Evolutionary conservation across 768 basidiomycete species (phyloP), one percentile per base, ranked within the genome.

Genomic region (Infundibulicybe gibba): DNA sequence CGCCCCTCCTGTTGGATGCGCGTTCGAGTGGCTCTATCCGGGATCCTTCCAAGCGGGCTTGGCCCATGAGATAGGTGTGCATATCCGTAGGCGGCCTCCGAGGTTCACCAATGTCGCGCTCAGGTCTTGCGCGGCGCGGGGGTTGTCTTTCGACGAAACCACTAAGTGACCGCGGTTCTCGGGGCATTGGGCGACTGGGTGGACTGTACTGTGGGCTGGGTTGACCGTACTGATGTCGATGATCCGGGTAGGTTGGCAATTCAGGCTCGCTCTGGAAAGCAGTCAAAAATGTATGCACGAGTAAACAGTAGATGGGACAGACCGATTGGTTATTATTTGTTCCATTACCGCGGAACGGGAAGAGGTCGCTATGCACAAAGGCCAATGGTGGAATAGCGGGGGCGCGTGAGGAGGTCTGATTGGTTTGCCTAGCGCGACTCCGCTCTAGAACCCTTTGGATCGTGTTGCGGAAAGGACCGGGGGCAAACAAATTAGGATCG

Each of bases 381-480:
- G 14, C n/a, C 17, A 38, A 10, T 10, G 35, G 35, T 6, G 54
- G 40, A 19, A 48, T 21, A 15, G 45, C 41, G 21, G 43, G 53
- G 14, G 50, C 49, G 21, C 38, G 21, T 45, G 53, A 42, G 17
- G 39, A 45, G 37, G 41, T 16, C 5, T 41, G 20, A 6, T 41
- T 25, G 32, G 45, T 48, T 31, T 57, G 58, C 38, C 52, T 49
- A 5, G 59, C 57, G 21, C 25, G 49, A 34, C 48, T 41, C 13
- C 50, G 31, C 16, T 55, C 44, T 17, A 46, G 44, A 3, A 61
- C 45, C 32, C 71, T 63, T 45, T 72, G 69, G 49, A 80, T 61
- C 2, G 77, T 76, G 42, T 72, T 72, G 20, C 75, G 59, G 62
- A 77, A 77, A 1, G 73, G 72, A 3, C 77, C 76, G 38, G 75